Evolutionary conservation across 78 protist species (phyloP), one percentile per base, ranked within the genome.

Genomic region (Dictyostelium discoideum): DNA sequence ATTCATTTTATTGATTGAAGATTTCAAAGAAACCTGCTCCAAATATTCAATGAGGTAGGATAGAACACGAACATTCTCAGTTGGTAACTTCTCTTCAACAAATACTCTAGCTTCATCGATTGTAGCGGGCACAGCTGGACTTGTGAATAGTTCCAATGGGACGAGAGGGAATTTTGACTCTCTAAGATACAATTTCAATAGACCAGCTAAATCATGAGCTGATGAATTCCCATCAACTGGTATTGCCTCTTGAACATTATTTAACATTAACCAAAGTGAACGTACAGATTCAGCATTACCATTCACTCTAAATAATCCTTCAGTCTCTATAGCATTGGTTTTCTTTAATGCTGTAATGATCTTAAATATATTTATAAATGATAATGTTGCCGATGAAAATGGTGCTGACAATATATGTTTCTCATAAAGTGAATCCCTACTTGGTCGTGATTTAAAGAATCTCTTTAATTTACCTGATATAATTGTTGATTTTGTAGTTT

Each of bases 271-370:
- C 93, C 93, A 88, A 14, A 88, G 48, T 44, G 93, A 26, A 67
- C 93, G 80, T 2, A 88, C 82, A 1, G 74, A 81, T n/a, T 90
- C 95, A 26, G 95, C 86, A 73, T 82, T 90, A 10, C 95, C 95
- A 90, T 90, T 90, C 2, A 82, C 88, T 72, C 95, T 90, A 39
- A 90, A 90, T 20, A 90, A 42, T 8, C 95, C 95, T 54, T 90
- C 95, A 54, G 24, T 65, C 18, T 86, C 87, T 6, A 84, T 22
- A 1, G 87, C 87, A 50, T 90, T 90, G 37, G 88, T 5, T 54
- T 90, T 90, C 32, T 82, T 90, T 46, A 90, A 13, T 9, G 88
- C 88, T 3, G 57, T 65, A 26, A 90, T 67, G 11, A 90, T 82
- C 40, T 82, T 90, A 37, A 90, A 90, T 29, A 82, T 82, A 26